A percentile compares a stretch with the other conserved stretches of the same genome.
Evolutionary conservation across 176 grass and related monocot genomes (phyloP).

Genomic region (Oryza brachyantha): DNA sequence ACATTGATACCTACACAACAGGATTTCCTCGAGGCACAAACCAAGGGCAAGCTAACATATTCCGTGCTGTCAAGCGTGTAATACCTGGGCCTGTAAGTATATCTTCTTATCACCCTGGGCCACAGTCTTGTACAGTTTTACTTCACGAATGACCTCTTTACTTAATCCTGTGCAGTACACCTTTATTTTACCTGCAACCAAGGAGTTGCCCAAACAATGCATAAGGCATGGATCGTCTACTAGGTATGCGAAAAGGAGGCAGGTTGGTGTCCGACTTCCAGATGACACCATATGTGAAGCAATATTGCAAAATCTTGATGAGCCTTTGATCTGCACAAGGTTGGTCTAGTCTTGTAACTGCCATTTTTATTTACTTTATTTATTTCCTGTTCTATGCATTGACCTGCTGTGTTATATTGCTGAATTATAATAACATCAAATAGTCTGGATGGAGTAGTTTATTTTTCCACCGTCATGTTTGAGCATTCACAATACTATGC

Average conservation of each 20-base stretch:
- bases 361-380: neutral
- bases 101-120: slow-evolving; percentile 16
- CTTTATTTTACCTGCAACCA: slow-evolving; percentile 85
- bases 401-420: neutral
- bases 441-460: neutral
- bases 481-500: neutral
- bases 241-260: slow-evolving; percentile 77
- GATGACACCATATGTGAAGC: slow-evolving; percentile 78
- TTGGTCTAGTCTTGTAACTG: slow-evolving; percentile 33
- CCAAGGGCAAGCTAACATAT: slow-evolving; percentile 74
- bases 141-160: slow-evolving; percentile 24
- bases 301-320: slow-evolving; percentile 85
- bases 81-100: slow-evolving; percentile 90
- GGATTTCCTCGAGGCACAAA: slow-evolving; percentile 86
- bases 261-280: slow-evolving; percentile 84
- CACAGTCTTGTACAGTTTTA: slow-evolving; percentile 2
- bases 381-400: neutral
- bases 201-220: slow-evolving; percentile 85
- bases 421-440: neutral
- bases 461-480: slow-evolving; percentile 2
- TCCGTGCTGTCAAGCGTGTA: slow-evolving; percentile 71
- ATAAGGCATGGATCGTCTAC: slow-evolving; percentile 66
- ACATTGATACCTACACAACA: slow-evolving; percentile 87
- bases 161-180: slow-evolving; percentile 68
- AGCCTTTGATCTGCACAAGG: slow-evolving; percentile 87